Conservation (phyloP, 2,329 filamentous ascomycete genomes). For the Blastomyces emzantsi region DNA sequence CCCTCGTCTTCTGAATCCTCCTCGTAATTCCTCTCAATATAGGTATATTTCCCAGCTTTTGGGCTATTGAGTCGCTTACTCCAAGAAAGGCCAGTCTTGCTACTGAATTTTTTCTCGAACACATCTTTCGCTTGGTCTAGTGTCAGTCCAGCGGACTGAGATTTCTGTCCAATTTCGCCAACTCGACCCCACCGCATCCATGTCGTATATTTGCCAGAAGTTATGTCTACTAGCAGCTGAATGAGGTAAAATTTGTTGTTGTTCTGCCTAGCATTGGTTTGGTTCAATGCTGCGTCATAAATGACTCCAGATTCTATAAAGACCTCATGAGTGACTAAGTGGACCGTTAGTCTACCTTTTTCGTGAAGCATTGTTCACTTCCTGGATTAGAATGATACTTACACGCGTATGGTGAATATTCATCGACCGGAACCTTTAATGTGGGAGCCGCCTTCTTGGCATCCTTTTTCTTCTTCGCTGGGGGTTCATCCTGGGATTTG, state of each 20-base stretch:
- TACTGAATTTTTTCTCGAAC: constrained; percentile 50
- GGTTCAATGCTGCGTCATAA: constrained; percentile 71
- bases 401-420: constrained; percentile 29
- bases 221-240: constrained; percentile 48
- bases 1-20: constrained; percentile 42
- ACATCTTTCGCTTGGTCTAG: constrained; percentile 34
- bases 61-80: constrained; percentile 39
- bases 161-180: constrained; percentile 43
- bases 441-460: constrained; percentile 24
- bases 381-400: constrained; percentile 9
- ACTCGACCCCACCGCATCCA: constrained; percentile 82
- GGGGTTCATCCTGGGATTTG: constrained; percentile 19
- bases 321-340: constrained; percentile 38
- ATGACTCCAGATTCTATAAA: constrained; percentile 61
- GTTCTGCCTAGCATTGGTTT: constrained; percentile 61
- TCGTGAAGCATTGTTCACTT: background rate
- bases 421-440: constrained; percentile 42
- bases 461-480: constrained; percentile 36
- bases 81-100: constrained; percentile 48
- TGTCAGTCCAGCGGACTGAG: constrained; percentile 32
- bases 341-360: background rate
- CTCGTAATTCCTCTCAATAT: constrained; percentile 69
- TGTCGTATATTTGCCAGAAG: constrained; percentile 41
- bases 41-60: constrained; percentile 59
- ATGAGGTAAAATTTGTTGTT: constrained; percentile 78